Evolutionary conservation across 345 rosid genomes (phyloP).

Genomic region (Linum usitatissimum): DNA sequence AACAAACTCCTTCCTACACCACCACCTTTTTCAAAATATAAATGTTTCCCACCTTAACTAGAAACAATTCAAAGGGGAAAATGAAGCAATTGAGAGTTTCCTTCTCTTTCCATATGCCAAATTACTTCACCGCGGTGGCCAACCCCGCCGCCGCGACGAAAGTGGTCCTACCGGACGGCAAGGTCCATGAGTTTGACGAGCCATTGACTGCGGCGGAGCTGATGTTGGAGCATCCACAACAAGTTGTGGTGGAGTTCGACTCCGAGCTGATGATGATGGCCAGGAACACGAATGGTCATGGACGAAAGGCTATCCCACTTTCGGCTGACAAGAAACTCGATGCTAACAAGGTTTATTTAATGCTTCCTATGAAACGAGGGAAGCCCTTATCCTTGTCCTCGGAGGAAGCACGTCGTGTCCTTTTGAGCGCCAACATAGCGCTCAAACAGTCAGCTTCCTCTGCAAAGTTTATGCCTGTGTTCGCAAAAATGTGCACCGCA

Average conservation of each 20-base stretch:
- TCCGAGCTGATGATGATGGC: slow-evolving; percentile 4
- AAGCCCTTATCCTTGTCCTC: slow-evolving; percentile 30
- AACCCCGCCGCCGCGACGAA: slow-evolving; percentile 17
- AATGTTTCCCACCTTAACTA: too few relatives aligned
- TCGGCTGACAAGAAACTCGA: slow-evolving; percentile 70
- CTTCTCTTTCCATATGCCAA: not conserved
- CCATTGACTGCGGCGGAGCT: slow-evolving; percentile 65
- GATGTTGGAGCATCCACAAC: slow-evolving; percentile 65
- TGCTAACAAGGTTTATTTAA: slow-evolving; percentile 37
- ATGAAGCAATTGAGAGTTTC: not conserved
- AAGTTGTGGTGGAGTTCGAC: slow-evolving; percentile 63
- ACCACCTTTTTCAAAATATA: not conserved
- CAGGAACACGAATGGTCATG: not conserved
- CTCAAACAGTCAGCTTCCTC: slow-evolving; percentile 33
- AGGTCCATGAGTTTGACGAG: slow-evolving; percentile 34
- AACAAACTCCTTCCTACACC: not conserved
- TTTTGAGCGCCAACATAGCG: slow-evolving; percentile 35
- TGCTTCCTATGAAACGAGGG: slow-evolving; percentile 51
- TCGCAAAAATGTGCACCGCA: slow-evolving; percentile 28
- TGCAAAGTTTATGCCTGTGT: slow-evolving; percentile 39
- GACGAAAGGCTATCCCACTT: slow-evolving; percentile 35
- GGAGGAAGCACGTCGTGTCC: slow-evolving; percentile 39
- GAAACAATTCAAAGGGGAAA: too few relatives aligned
- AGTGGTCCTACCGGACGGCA: slow-evolving; percentile 56
- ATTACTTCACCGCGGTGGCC: not conserved